Evolutionary conservation across 768 basidiomycete species (phyloP), one percentile per base, ranked within the genome.

Genomic region (Naganishia antarctica): DNA sequence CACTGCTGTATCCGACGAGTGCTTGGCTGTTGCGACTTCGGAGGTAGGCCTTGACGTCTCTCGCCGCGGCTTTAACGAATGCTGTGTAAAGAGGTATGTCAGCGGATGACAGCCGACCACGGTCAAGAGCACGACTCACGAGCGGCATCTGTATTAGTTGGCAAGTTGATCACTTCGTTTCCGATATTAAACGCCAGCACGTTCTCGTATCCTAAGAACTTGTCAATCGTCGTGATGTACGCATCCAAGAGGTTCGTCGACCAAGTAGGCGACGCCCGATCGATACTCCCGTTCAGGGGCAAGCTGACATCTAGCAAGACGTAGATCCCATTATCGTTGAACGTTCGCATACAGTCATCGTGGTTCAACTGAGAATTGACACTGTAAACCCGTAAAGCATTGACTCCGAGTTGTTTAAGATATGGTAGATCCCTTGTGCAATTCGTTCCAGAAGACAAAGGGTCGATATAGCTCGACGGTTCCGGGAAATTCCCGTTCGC

Each of bases 141-240:
- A 16, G 86, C 84, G 11, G 86, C 84, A 31, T 79, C 80, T 16
- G 89, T 89, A 59, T 79, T 78, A 21, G 66, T 60, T 11, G 81
- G 73, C 26, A 82, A 82, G 32, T 86, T 87, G 66, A 84, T 78
- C 28, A 84, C 82, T 69, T 94, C 92, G 71, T 96, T 96, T 23
- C 91, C 92, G 65, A 96, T 82, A 72, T 93, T 94, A 79, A 82
- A 93, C 12, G 86, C 91, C 62, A 94, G 80, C 16, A 96, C 84
- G 69, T 96, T 96, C 81, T 89, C 85, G 70, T 94, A 96, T 75
- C 88, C 85, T 43, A 81, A 81, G 81, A 93, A 93, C 0, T 80
- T 81, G 67, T 89, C 81, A 70, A 94, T 88, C 28, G 90, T 94
- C 29, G 74, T 73, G 65, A 87, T 81, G 77, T 93, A 96, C 65